Conservation (phyloP, 2,329 filamentous ascomycete species). For the Fusarium xylarioides region DNA sequence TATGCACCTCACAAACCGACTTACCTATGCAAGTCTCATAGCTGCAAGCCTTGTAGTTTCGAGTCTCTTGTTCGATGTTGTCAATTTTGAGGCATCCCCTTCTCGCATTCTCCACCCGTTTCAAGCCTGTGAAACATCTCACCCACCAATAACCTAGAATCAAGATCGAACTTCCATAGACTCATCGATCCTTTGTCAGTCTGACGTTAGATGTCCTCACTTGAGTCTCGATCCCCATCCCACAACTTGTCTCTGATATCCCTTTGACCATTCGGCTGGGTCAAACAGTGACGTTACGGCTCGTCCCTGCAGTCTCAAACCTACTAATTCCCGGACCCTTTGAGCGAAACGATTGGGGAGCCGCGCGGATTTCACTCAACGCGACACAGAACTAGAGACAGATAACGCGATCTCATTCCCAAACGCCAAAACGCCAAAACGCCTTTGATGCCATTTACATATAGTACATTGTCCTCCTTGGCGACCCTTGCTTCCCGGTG, state of each 20-base stretch:
- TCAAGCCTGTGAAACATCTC: conserved; percentile 31
- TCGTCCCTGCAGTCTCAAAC: conserved; percentile 25
- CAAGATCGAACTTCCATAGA: conserved; percentile 29
- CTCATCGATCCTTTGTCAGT: conserved; percentile 19
- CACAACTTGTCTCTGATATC: not conserved
- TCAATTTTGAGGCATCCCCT: conserved; percentile 1
- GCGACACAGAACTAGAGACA: not conserved
- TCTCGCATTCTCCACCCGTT: conserved; percentile 3
- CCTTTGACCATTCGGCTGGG: conserved; percentile 11
- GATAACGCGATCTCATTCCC: conserved; percentile 10
- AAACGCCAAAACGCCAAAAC: conserved; percentile 30
- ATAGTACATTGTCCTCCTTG: conserved; percentile 18
- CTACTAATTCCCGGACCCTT: not conserved
- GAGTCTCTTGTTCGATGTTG: not conserved
- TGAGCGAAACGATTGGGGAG: not conserved
- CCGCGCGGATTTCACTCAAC: not conserved
- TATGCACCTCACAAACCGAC: not conserved
- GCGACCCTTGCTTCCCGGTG: conserved; percentile 23
- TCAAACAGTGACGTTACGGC: conserved; percentile 22
- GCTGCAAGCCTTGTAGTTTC: conserved; percentile 1
- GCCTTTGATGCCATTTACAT: conserved; percentile 22
- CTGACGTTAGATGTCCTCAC: conserved; percentile 16
- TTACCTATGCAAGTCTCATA: conserved; percentile 13
- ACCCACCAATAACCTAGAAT: conserved; percentile 12
- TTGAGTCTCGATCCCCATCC: conserved; percentile 12